These are phyloP conservation scores for Orbilia blumenaviensis DNA, from an alignment of 2,329 filamentous ascomycete species.

Conservation along the genomic window DNA sequence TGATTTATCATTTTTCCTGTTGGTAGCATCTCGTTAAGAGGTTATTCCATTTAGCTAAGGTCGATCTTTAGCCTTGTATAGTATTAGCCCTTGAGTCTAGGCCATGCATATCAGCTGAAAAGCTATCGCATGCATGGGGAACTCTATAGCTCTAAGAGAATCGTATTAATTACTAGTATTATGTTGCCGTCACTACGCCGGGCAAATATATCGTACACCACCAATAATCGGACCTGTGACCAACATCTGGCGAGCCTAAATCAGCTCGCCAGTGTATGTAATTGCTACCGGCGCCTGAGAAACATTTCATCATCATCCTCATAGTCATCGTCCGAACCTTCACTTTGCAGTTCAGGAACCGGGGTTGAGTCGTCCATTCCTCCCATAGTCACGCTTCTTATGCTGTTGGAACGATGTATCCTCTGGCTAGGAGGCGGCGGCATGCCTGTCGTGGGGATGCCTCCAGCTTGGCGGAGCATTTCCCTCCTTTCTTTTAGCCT, in stretches of 20 bases:
- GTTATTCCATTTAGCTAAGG: background rate
- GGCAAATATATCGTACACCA: slow-evolving; percentile 43
- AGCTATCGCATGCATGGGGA: no score
- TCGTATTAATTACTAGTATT: no score
- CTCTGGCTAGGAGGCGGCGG: background rate
- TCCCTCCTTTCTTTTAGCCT: slow-evolving; percentile 76
- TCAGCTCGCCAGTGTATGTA: slow-evolving; percentile 50
- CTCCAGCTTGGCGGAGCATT: slow-evolving; percentile 65
- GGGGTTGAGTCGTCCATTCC: slow-evolving; percentile 45
- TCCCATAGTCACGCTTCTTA: slow-evolving; percentile 39
- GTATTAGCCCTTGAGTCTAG: no score
- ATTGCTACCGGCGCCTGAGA: slow-evolving; percentile 54
- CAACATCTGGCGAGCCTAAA: background rate
- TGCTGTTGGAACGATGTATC: slow-evolving; percentile 25
- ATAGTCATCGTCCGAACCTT: slow-evolving; percentile 62
- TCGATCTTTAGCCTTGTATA: no score
- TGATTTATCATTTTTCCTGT: background rate
- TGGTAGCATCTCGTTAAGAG: background rate
- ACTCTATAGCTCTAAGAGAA: no score
- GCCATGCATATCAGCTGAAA: no score
- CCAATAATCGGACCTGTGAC: background rate
- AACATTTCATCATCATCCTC: slow-evolving; percentile 71
- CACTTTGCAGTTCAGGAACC: slow-evolving; percentile 59
- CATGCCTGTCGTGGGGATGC: slow-evolving; percentile 56
- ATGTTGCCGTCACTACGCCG: slow-evolving; percentile 2